phyloP scores from a whole-genome alignment of 768 basidiomycete genomes.

The Filobasidium floriforme region DNA sequence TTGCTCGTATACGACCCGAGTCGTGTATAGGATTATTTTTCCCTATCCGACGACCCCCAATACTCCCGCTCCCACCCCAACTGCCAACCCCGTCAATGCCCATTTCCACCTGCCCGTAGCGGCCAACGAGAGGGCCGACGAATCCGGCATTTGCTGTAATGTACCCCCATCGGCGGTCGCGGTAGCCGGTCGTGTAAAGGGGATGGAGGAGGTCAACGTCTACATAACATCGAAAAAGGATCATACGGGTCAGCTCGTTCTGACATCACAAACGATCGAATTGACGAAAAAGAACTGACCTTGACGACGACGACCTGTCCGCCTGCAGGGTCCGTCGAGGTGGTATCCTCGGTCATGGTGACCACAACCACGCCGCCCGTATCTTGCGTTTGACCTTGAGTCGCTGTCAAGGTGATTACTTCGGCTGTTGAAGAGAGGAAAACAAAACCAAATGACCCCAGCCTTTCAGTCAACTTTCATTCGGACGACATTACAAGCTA shows the following conservation, averaged over 20 bases:
- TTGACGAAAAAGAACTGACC: not conserved
- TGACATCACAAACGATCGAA: not conserved
- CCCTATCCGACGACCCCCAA: not conserved
- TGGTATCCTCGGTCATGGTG: slow-evolving; percentile 13
- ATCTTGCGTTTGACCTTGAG: slow-evolving; percentile 7
- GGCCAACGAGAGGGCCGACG: not conserved
- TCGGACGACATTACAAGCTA: no score
- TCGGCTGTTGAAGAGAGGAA: not conserved
- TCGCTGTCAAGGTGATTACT: slow-evolving; percentile 17
- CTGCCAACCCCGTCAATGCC: not conserved
- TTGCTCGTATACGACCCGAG: no score
- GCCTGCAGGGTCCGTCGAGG: slow-evolving; percentile 14
- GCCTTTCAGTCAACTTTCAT: no score
- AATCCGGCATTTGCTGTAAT: not conserved
- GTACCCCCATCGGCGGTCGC: slow-evolving; percentile 5
- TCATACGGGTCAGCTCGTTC: not conserved
- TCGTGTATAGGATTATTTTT: no score
- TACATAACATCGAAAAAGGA: not conserved
- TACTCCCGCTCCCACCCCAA: not conserved
- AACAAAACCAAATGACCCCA: no score
- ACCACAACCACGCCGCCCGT: slow-evolving; percentile 18
- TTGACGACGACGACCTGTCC: slow-evolving; percentile 16
- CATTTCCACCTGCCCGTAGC: not conserved
- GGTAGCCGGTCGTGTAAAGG: slow-evolving; percentile 15
- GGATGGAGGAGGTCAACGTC: slow-evolving; percentile 20